phyloP scores from a whole-genome alignment of 495 filamentous ascomycete species.

The Talaromyces thailandensis region DNA sequence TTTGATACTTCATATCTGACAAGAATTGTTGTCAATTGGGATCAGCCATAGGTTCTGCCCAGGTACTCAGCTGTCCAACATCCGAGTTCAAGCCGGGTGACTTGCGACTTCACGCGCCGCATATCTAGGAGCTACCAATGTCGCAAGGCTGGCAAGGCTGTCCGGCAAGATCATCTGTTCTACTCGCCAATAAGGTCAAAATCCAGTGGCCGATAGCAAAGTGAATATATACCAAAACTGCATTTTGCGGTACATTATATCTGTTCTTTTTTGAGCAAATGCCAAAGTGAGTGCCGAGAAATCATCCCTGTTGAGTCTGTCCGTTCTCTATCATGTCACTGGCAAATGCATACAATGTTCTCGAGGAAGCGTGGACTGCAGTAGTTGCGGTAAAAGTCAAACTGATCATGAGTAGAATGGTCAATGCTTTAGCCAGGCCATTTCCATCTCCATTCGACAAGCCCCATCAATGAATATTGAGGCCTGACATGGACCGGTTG shows the following conservation, averaged over 20 bases:
- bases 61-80: no score
- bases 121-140: no score
- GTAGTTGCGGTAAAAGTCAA: neutral
- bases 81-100: no score
- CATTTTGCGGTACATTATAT: neutral
- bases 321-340: neutral
- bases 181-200: neutral
- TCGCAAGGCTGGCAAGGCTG: neutral
- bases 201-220: neutral
- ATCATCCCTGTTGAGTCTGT: neutral
- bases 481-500: neutral
- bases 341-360: neutral
- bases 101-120: no score
- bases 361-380: neutral
- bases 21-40: neutral
- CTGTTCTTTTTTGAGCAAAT: neutral
- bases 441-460: neutral
- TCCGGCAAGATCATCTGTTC: neutral
- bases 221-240: neutral
- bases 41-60: no score
- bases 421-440: neutral
- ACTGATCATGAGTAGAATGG: neutral
- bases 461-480: neutral
- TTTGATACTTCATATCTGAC: neutral
- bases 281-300: neutral